Evolutionary conservation across 345 rosid species (phyloP).

Genomic region (Linum usitatissimum): DNA sequence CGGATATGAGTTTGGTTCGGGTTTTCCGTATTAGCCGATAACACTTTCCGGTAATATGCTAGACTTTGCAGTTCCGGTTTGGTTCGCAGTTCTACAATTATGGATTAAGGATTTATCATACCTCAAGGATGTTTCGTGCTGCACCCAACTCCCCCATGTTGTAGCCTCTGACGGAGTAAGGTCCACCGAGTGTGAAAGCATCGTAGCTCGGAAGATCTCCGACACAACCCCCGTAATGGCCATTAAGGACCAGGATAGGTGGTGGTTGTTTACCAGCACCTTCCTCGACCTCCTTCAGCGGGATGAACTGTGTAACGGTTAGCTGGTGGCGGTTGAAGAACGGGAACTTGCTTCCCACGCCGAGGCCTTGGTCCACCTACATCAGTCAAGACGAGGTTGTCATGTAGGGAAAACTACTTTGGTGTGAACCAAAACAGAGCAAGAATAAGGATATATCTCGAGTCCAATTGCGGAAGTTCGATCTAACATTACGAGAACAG

Average conservation of each 20-base stretch:
- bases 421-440: neutral
- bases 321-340: constrained; percentile 95
- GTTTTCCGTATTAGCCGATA: too few relatives aligned
- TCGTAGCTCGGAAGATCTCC: constrained; percentile 98
- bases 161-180: constrained; percentile 95
- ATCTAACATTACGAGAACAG: constrained; percentile 5
- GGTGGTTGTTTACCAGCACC: constrained; percentile 78
- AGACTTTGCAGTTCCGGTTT: too few relatives aligned
- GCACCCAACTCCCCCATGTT: constrained; percentile 99
- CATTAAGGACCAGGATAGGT: constrained; percentile 83
- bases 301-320: constrained; percentile 73
- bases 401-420: neutral
- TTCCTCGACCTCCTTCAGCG: constrained; percentile 76
- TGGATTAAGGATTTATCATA: constrained; percentile 13
- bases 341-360: constrained; percentile 89
- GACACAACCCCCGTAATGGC: constrained; percentile 95
- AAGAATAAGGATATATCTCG: neutral
- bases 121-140: constrained; percentile 84
- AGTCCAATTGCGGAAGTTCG: neutral
- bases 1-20: too few relatives aligned
- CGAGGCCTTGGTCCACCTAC: constrained; percentile 98
- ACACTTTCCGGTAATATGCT: too few relatives aligned
- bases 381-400: constrained; percentile 1
- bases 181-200: constrained; percentile 97
- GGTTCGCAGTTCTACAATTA: too few relatives aligned